Evolutionary conservation across 2,329 filamentous ascomycete species (phyloP).

Genomic region (Amauroascus niger): DNA sequence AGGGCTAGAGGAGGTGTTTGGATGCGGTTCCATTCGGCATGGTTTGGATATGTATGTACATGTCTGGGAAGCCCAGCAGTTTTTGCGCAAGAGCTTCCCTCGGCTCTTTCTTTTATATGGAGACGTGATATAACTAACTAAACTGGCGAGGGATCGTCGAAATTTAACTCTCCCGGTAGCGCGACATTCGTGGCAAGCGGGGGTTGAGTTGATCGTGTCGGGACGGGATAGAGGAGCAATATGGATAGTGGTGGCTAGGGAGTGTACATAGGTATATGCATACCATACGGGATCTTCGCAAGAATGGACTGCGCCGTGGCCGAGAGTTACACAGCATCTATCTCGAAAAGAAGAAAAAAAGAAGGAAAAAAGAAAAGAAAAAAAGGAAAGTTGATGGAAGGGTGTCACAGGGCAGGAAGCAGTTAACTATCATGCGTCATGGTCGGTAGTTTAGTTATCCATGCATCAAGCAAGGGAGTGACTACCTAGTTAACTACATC

Average conservation of each 20-base stretch:
- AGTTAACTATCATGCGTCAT: conserved; percentile 3
- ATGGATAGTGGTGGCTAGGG: no score
- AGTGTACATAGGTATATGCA: no score
- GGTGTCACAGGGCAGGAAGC: conserved; percentile 5
- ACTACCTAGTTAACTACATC: no score
- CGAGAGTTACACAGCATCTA: not conserved
- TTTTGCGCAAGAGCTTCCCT: no score
- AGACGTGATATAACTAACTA: no score
- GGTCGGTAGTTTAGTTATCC: not conserved
- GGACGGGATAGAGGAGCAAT: no score
- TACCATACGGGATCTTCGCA: not conserved
- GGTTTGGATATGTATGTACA: no score
- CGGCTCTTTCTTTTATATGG: not conserved
- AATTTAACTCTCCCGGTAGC: not conserved
- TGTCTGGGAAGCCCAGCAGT: no score
- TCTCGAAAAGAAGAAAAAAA: not conserved
- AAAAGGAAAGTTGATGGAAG: not conserved
- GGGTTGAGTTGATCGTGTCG: no score
- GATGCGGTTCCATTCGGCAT: not conserved
- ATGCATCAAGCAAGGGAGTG: not conserved
- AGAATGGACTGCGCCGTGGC: not conserved
- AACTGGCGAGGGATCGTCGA: not conserved
- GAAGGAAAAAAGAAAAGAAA: not conserved
- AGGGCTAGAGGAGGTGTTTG: not conserved
- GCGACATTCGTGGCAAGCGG: not conserved